Evolutionary conservation across 2,329 filamentous ascomycete species (phyloP).

Genomic region (Pyrenophora seminiperda): DNA sequence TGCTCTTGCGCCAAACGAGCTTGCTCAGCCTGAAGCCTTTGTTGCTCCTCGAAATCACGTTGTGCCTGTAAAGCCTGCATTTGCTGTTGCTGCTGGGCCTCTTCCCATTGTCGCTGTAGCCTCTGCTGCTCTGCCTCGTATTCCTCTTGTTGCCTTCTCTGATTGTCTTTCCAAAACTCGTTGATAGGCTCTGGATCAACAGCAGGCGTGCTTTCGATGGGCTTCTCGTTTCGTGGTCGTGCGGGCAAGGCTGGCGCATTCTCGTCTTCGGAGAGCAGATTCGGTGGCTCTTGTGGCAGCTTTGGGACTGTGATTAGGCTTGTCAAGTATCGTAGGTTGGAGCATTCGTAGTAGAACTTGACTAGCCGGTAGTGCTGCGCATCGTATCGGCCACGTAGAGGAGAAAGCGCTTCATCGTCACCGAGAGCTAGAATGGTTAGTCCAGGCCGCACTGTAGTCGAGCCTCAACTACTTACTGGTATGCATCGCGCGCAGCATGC

Average conservation of each 20-base stretch:
- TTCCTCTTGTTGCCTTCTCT: slow-evolving; percentile 87
- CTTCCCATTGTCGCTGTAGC: slow-evolving; percentile 83
- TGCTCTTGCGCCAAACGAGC: slow-evolving; percentile 90
- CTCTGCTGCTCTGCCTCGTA: slow-evolving; percentile 93
- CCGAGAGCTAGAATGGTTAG: slow-evolving; percentile 69
- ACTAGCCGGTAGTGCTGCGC: slow-evolving; percentile 95
- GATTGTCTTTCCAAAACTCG: slow-evolving; percentile 96
- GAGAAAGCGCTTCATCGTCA: slow-evolving; percentile 89
- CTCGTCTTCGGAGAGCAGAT: slow-evolving; percentile 79
- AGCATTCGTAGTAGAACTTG: slow-evolving; percentile 99
- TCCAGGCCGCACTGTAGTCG: neutral
- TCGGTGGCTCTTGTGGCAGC: slow-evolving; percentile 91
- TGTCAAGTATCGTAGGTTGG: slow-evolving; percentile 93
- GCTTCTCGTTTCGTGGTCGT: slow-evolving; percentile 71
- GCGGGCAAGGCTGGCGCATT: slow-evolving; percentile 81
- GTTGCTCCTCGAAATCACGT: slow-evolving; percentile 95
- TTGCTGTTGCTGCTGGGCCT: slow-evolving; percentile 79
- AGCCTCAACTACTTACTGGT: slow-evolving; percentile 66
- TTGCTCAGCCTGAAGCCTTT: slow-evolving; percentile 83
- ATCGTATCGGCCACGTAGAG: slow-evolving; percentile 85
- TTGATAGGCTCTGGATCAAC: slow-evolving; percentile 93
- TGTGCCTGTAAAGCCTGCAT: slow-evolving; percentile 84
- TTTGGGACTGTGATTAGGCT: slow-evolving; percentile 96
- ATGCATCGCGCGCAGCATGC: slow-evolving; percentile 98
- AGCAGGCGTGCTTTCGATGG: slow-evolving; percentile 66